These are phyloP conservation scores for Fusarium sp. DNA, from an alignment of 2,329 filamentous ascomycete genomes.

Conservation along the genomic window DNA sequence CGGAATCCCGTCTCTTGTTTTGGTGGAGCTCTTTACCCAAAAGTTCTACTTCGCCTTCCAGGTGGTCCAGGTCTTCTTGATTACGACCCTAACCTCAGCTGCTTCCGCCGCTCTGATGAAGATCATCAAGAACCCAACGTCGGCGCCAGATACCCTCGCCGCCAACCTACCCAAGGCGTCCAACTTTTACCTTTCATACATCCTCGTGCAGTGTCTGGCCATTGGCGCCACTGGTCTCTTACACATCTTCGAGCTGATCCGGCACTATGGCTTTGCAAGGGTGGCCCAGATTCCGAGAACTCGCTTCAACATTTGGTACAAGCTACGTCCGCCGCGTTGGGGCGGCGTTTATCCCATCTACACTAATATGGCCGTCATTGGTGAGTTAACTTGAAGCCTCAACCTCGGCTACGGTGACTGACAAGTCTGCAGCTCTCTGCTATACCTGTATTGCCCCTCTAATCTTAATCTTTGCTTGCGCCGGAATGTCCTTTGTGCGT, in stretches of 20 bases:
- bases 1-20: slow-evolving; percentile 84
- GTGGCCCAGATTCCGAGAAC: slow-evolving; percentile 85
- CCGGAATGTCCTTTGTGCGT: slow-evolving; percentile 87
- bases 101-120: slow-evolving; percentile 78
- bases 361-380: slow-evolving; percentile 85
- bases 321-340: slow-evolving; percentile 83
- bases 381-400: slow-evolving; percentile 61
- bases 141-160: slow-evolving; percentile 77
- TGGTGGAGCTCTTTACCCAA: slow-evolving; percentile 90
- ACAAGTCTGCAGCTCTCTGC: slow-evolving; percentile 73
- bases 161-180: slow-evolving; percentile 84
- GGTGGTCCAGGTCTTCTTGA: slow-evolving; percentile 91
- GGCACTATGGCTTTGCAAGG: slow-evolving; percentile 74
- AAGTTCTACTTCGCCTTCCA: slow-evolving; percentile 94
- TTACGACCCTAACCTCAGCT: slow-evolving; percentile 86
- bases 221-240: slow-evolving; percentile 83
- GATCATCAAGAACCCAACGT: slow-evolving; percentile 75
- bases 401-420: neutral
- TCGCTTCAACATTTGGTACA: slow-evolving; percentile 84
- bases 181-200: slow-evolving; percentile 96
- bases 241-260: slow-evolving; percentile 76
- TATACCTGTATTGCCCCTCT: slow-evolving; percentile 92
- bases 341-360: slow-evolving; percentile 87
- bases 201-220: slow-evolving; percentile 90
- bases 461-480: slow-evolving; percentile 84